A percentile compares a stretch with the other conserved stretches of the same genome.
Conservation (phyloP, 306 rosid genomes). For the Cyamopsis tetragonoloba region DNA sequence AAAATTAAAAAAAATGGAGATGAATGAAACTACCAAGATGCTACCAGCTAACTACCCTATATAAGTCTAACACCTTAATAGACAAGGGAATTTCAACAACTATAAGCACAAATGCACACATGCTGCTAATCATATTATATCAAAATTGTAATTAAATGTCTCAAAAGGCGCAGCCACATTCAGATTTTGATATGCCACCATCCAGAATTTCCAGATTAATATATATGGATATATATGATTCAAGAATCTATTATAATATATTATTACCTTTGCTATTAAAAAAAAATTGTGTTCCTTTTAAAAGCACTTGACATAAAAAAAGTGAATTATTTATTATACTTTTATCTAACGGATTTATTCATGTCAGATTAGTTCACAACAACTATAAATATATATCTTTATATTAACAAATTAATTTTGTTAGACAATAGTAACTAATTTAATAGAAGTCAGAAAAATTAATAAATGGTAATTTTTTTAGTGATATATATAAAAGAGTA, state of each 20-base stretch:
- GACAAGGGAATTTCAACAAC: slow-evolving; percentile 31
- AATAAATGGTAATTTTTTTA: too few species aligned
- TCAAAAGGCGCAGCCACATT: slow-evolving; percentile 5
- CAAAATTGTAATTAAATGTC: slow-evolving; percentile 12
- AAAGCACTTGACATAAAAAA: too few species aligned
- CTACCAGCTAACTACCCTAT: slow-evolving; percentile 16
- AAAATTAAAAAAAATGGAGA: slow-evolving; percentile 4
- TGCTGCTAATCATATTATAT: background rate
- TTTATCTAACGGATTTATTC: too few species aligned
- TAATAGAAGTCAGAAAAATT: too few species aligned
- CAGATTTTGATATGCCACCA: slow-evolving; percentile 18
- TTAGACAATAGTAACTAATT: too few species aligned
- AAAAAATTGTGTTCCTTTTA: too few species aligned
- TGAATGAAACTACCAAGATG: background rate
- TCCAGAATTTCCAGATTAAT: slow-evolving; percentile 13
- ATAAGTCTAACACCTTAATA: background rate
- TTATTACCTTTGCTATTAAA: too few species aligned
- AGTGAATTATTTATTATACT: too few species aligned
- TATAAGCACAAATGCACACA: background rate
- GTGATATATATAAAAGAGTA: too few species aligned
- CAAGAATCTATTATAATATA: slow-evolving; percentile 1
- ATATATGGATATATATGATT: background rate
- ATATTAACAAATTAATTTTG: too few species aligned
- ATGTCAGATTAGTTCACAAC: too few species aligned
- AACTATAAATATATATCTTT: too few species aligned